Percentiles rank a stretch among this genome's conserved stretches.
phyloP scores from a whole-genome alignment of 768 basidiomycete genomes.

The Phallus indusiatus region DNA sequence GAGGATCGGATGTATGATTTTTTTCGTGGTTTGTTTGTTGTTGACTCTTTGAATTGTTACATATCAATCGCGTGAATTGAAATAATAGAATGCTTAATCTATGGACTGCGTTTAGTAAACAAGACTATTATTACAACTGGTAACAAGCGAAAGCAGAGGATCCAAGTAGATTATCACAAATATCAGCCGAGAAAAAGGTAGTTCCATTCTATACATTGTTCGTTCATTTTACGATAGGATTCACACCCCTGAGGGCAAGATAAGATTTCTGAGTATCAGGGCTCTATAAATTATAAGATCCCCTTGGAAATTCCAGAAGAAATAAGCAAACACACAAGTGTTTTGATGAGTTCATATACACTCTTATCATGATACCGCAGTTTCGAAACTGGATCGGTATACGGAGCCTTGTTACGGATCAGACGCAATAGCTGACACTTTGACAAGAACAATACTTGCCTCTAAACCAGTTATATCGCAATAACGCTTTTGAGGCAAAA shows the following conservation, averaged over 20 bases:
- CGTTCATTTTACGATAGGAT: constrained; percentile 34
- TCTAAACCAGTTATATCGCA: constrained; percentile 86
- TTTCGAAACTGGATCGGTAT: constrained; percentile 73
- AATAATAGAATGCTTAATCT: neutral
- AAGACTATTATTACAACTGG: neutral
- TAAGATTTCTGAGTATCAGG: constrained; percentile 68
- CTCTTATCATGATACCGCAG: constrained; percentile 80
- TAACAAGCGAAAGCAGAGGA: too few relatives aligned
- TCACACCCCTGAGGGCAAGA: constrained; percentile 48
- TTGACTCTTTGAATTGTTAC: too few relatives aligned
- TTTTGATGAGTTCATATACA: constrained; percentile 75
- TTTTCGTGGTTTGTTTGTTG: too few relatives aligned
- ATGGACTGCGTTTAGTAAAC: neutral
- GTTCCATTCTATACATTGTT: too few relatives aligned
- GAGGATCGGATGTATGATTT: neutral
- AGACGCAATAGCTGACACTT: neutral
- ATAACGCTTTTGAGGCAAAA: constrained; percentile 66
- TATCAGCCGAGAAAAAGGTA: too few relatives aligned
- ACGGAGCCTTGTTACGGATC: constrained; percentile 47
- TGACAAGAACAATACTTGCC: constrained; percentile 25
- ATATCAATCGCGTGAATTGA: too few relatives aligned
- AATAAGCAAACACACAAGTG: constrained; percentile 37
- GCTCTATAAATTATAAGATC: constrained; percentile 32
- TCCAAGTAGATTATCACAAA: too few relatives aligned
- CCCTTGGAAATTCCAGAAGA: neutral